phyloP scores from a whole-genome alignment of 192 early-diverging fungal genomes.

The Coemansia sp. region DNA sequence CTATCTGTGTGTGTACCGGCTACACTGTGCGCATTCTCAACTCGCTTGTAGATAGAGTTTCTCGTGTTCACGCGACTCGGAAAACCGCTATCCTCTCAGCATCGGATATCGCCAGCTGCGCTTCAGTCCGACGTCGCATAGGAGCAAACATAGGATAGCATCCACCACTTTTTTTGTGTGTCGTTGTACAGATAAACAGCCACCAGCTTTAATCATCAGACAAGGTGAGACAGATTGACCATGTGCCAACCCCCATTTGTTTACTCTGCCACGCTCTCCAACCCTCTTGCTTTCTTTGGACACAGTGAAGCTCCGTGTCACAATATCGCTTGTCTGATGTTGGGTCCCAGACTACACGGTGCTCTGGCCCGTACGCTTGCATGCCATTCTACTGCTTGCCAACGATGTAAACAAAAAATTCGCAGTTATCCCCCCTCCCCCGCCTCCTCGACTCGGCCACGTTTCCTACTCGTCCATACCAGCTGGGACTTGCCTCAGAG shows the following conservation, averaged over 20 bases:
- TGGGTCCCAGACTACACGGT: background rate
- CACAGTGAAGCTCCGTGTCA: too few species aligned
- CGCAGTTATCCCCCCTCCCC: background rate
- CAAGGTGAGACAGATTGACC: background rate
- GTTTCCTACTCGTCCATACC: slow-evolving; percentile 18
- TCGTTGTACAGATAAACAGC: slow-evolving; percentile 2
- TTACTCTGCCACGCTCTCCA: too few species aligned
- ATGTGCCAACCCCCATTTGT: background rate
- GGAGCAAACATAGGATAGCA: background rate
- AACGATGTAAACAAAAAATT: background rate
- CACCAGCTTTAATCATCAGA: background rate
- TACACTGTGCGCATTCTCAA: background rate
- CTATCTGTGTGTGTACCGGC: background rate
- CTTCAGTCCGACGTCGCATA: background rate
- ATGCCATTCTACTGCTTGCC: background rate
- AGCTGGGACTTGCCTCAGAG: background rate
- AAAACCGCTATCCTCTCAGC: background rate
- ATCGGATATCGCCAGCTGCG: background rate
- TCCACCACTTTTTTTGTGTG: background rate
- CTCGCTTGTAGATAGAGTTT: background rate
- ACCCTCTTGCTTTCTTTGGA: too few species aligned
- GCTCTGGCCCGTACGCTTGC: background rate
- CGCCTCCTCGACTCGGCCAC: slow-evolving; percentile 23
- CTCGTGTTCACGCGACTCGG: background rate
- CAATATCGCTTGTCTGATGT: background rate